These are phyloP conservation scores for Canariomyces notabilis DNA, from an alignment of 2,329 filamentous ascomycete species.

Conservation along the genomic window DNA sequence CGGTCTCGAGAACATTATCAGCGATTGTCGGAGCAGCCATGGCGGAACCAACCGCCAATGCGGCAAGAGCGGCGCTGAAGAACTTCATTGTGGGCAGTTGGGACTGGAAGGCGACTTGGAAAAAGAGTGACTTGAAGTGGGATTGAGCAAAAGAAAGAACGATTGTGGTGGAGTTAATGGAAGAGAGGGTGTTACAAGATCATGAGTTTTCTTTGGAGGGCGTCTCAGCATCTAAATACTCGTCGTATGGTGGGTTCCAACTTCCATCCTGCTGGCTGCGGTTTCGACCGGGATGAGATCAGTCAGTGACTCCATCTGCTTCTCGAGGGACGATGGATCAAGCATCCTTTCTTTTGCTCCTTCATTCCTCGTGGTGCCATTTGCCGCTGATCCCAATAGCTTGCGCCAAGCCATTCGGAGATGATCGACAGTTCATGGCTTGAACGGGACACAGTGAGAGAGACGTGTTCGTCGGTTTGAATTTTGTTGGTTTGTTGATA, in stretches of 20 bases:
- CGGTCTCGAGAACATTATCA: conserved; percentile 1
- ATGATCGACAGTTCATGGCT: conserved; percentile 13
- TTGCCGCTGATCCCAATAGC: conserved; percentile 20
- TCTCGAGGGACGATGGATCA: too few species aligned
- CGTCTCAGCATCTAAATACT: conserved; percentile 1
- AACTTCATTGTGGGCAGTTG: conserved; percentile 21
- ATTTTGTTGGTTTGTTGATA: too few species aligned
- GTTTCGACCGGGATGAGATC: background rate
- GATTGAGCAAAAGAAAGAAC: too few species aligned
- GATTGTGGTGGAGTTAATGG: conserved; percentile 9
- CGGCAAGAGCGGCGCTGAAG: conserved; percentile 19
- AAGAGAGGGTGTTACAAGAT: background rate
- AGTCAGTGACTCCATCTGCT: background rate
- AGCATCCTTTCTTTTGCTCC: too few species aligned
- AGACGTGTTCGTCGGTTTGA: too few species aligned
- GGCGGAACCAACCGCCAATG: conserved; percentile 17
- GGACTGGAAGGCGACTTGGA: conserved; percentile 2
- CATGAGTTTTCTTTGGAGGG: background rate
- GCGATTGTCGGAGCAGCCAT: conserved; percentile 20
- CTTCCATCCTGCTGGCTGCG: too few species aligned
- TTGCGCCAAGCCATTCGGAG: conserved; percentile 1
- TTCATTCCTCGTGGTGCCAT: too few species aligned
- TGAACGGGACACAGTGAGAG: background rate
- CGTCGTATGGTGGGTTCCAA: background rate
- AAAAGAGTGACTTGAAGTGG: conserved; percentile 11